Base-by-base conservation (phyloP, 2,329 filamentous ascomycete genomes). In the Aspergillus amoenus region DNA sequence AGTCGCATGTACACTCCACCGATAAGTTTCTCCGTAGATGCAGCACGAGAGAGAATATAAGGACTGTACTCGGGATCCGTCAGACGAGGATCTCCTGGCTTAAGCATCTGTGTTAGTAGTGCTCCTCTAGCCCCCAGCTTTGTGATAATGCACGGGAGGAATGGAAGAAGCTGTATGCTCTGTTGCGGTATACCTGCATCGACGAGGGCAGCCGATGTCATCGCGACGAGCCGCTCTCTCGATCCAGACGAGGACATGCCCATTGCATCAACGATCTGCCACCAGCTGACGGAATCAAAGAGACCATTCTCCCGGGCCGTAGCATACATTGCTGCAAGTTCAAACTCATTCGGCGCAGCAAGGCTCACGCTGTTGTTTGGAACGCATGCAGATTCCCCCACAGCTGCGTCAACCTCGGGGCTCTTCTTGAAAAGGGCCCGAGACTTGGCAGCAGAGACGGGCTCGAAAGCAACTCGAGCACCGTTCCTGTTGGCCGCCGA, bases 1-100 rank as follows among this genome's bases (percentile, higher is more conserved):
- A 88, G 70, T 5, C 86, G 76, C 87, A 97, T 92, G 68, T 97
- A 97, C 3, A 97, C 81, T 0, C 93, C 93, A 0, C 92, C 91
- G 2, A 92, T 86, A 0, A 88, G 79, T 7, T 63, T 64, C 30
- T 84, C 80, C 2, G 80, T 79, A 12, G 80, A 79, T 1, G 76
- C 70, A 34, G 82, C 83, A 21, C 91, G 81, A 2, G 86, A 84
- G 12, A 97, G 76, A 6, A 97, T 88, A 70, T 88, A 93, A 24
- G 82, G 82, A 47, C 87, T 84, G 40, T 84, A 82, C 11, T 84
- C 82, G 0, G 83, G 79, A 52, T 86, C 83, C 1, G 75, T 80
- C 8, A 97, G 78, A 32, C 88, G 82, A 0, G 83, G 77, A 65
- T 96, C 91, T 7, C 84, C 82, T n/a, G 80, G 81, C 1, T 73